Conservation (phyloP, 1,139 yeast species). For the Pneumocystis wakefieldiae region DNA sequence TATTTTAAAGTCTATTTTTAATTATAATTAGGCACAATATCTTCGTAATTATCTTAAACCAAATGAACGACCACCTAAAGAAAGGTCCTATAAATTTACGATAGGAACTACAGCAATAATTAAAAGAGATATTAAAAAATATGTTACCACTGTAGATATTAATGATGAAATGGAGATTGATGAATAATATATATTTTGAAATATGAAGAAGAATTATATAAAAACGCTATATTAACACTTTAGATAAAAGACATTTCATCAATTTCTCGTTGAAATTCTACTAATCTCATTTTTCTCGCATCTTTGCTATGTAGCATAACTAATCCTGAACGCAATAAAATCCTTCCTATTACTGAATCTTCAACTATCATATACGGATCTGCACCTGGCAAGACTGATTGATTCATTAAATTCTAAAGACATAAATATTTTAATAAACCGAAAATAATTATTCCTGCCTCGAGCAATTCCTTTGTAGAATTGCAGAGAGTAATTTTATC, state of each 20-base stretch:
- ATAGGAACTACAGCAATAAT: slow-evolving; percentile 86
- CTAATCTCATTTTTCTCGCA: background rate
- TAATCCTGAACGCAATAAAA: background rate
- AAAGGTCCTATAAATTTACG: slow-evolving; percentile 65
- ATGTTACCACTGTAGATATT: slow-evolving; percentile 33
- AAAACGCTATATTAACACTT: background rate
- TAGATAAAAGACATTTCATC: background rate
- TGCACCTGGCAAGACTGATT: background rate
- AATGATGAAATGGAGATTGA: slow-evolving; percentile 57
- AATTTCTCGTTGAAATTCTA: background rate
- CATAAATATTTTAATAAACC: background rate
- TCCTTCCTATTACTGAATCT: background rate
- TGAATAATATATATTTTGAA: slow-evolving; percentile 6
- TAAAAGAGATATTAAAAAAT: slow-evolving; percentile 44
- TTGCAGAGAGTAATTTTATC: background rate
- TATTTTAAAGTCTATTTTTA: background rate
- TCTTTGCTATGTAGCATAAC: background rate
- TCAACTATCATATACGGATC: background rate
- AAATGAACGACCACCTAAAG: slow-evolving; percentile 69
- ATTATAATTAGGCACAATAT: slow-evolving; percentile 41
- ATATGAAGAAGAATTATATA: background rate
- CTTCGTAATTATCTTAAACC: slow-evolving; percentile 83
- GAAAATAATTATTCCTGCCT: background rate
- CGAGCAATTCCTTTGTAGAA: background rate
- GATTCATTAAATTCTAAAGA: background rate